Conservation (phyloP, 2,329 filamentous ascomycete genomes). For the Fusarium pseudograminearum region DNA sequence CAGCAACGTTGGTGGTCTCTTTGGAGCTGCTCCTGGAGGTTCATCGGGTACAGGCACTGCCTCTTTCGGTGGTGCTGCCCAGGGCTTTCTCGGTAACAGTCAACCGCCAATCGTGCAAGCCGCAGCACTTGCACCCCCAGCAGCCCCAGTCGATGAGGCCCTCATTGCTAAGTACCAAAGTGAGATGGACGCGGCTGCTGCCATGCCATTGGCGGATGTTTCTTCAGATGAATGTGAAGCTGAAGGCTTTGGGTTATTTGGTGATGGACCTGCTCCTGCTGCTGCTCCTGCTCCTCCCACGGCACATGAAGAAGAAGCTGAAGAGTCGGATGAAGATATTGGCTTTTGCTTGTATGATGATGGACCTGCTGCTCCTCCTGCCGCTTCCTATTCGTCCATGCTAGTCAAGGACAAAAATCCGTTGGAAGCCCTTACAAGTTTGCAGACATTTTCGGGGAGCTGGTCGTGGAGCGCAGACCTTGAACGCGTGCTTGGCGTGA, state of each 20-base stretch:
- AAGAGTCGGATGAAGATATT: conserved; percentile 3
- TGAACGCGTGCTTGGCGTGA: conserved; percentile 44
- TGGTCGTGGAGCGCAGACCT: conserved; percentile 51
- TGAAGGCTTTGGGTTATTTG: background rate
- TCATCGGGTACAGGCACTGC: background rate
- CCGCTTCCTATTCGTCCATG: background rate
- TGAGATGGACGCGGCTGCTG: conserved; percentile 12
- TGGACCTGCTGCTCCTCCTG: background rate
- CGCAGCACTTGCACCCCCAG: background rate
- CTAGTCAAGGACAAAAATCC: conserved; percentile 1
- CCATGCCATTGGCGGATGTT: conserved; percentile 1
- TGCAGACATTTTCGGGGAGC: conserved; percentile 60
- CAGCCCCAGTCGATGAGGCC: background rate
- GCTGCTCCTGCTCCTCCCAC: background rate
- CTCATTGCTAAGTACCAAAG: background rate
- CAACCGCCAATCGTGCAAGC: background rate
- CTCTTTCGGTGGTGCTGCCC: background rate
- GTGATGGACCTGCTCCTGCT: background rate
- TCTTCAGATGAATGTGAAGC: background rate
- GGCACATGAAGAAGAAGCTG: background rate
- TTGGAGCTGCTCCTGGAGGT: background rate
- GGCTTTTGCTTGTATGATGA: background rate
- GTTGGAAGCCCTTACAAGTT: conserved; percentile 57
- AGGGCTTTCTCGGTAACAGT: background rate
- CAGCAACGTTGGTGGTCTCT: background rate